phyloP scores from a whole-genome alignment of 2,329 filamentous ascomycete genomes.

The Magnaporthiopsis rhizophila region DNA sequence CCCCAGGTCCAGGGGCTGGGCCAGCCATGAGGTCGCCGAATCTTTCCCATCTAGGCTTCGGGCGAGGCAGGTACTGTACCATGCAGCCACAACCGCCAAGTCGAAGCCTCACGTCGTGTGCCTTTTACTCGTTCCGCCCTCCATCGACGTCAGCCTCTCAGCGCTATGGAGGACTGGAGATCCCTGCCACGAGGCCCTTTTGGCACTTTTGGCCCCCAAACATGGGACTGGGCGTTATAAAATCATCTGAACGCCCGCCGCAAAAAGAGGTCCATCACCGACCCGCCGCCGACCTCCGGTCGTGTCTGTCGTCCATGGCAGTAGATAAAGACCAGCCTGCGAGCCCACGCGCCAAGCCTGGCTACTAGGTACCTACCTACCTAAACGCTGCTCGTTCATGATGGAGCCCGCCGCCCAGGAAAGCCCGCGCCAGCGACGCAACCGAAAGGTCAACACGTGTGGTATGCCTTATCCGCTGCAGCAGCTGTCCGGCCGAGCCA shows the following conservation, averaged over 20 bases:
- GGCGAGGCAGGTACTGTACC: not conserved
- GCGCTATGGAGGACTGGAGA: too few relatives aligned
- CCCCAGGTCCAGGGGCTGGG: too few relatives aligned
- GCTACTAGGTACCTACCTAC: too few relatives aligned
- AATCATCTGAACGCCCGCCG: not conserved
- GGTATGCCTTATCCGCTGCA: not conserved
- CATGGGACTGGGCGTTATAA: not conserved
- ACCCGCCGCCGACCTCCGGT: not conserved
- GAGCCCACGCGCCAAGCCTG: not conserved
- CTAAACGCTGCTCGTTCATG: too few relatives aligned
- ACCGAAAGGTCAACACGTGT: constrained; percentile 1
- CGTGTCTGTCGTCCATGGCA: not conserved
- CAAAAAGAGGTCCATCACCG: not conserved
- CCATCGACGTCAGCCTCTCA: too few relatives aligned
- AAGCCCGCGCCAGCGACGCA: not conserved
- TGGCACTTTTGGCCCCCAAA: too few relatives aligned
- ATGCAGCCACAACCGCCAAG: not conserved
- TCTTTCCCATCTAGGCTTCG: not conserved
- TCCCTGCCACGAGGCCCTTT: too few relatives aligned
- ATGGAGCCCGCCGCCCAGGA: too few relatives aligned
- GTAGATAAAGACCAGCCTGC: too few relatives aligned
- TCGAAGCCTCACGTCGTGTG: not conserved
- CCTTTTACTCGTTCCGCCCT: not conserved
- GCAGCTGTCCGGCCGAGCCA: too few relatives aligned
- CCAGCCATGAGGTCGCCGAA: too few relatives aligned